Conservation (phyloP, 2,329 filamentous ascomycete species). For the Aspergillus alliaceus region DNA sequence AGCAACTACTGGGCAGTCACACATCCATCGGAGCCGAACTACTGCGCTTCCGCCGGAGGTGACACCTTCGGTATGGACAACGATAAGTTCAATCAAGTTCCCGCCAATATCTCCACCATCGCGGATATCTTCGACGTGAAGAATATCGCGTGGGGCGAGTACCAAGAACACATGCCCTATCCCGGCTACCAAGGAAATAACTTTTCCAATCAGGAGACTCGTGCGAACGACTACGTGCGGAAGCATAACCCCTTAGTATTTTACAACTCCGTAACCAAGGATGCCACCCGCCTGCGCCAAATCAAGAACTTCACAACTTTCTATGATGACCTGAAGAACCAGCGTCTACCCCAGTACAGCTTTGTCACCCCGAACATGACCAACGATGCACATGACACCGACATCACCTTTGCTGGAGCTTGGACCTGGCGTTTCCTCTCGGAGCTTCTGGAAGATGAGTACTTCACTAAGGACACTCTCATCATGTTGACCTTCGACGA, state of each 20-base stretch:
- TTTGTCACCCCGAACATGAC: constrained; percentile 56
- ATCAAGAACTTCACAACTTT: constrained; percentile 76
- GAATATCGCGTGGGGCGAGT: constrained; percentile 67
- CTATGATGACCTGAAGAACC: constrained; percentile 62
- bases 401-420: constrained; percentile 64
- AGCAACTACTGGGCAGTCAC: constrained; percentile 63
- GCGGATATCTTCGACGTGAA: constrained; percentile 68
- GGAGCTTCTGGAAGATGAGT: constrained; percentile 66
- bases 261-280: constrained; percentile 63
- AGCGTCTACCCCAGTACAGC: constrained; percentile 69
- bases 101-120: constrained; percentile 63
- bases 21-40: constrained; percentile 76
- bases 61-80: constrained; percentile 73
- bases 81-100: constrained; percentile 62
- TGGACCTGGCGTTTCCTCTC: constrained; percentile 71
- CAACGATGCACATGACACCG: constrained; percentile 73
- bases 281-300: constrained; percentile 59
- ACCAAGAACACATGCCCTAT: constrained; percentile 77
- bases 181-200: constrained; percentile 66
- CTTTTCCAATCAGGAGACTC: constrained; percentile 57
- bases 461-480: constrained; percentile 75
- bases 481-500: constrained; percentile 85
- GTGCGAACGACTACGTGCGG: constrained; percentile 73
- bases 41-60: constrained; percentile 66
- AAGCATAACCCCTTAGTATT: constrained; percentile 74